These are phyloP conservation scores for Physcomitrium patens DNA, from an alignment of 225 moss, liverwort and hornwort species.

Conservation along the genomic window DNA sequence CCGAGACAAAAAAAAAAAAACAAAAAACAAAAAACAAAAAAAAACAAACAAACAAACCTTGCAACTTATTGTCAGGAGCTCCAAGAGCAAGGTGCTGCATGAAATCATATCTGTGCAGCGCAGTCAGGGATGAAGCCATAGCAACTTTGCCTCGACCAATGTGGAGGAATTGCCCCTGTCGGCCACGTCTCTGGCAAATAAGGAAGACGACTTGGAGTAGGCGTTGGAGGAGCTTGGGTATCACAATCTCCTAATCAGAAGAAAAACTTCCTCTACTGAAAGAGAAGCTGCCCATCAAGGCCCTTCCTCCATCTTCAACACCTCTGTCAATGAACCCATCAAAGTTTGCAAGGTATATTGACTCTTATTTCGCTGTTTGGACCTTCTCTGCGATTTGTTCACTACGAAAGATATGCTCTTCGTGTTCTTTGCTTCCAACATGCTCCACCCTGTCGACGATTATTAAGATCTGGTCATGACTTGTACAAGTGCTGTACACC, in stretches of 20 bases:
- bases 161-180: slow-evolving; percentile 14
- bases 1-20: background rate
- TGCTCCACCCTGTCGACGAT: too few species aligned
- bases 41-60: too few species aligned
- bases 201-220: slow-evolving; percentile 55
- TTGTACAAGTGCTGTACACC: too few species aligned
- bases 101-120: slow-evolving; percentile 21
- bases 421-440: background rate
- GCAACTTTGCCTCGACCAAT: too few species aligned
- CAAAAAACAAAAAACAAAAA: too few species aligned
- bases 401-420: background rate
- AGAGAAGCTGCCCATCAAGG: slow-evolving; percentile 23
- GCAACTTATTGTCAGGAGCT: background rate
- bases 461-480: too few species aligned
- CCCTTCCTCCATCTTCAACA: slow-evolving; percentile 18
- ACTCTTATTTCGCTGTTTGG: background rate
- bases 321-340: slow-evolving; percentile 38
- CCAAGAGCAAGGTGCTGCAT: slow-evolving; percentile 21
- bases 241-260: slow-evolving; percentile 35
- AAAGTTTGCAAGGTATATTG: slow-evolving; percentile 39
- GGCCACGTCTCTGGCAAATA: slow-evolving; percentile 48
- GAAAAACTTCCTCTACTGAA: slow-evolving; percentile 12
- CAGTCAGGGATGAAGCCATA: too few species aligned
- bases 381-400: background rate
- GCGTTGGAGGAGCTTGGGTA: slow-evolving; percentile 47